Evolutionary conservation across 1,284 basidiomycete genomes (phyloP), one percentile per base, ranked within the genome.

Genomic region (Leucoagaricus sp.): DNA sequence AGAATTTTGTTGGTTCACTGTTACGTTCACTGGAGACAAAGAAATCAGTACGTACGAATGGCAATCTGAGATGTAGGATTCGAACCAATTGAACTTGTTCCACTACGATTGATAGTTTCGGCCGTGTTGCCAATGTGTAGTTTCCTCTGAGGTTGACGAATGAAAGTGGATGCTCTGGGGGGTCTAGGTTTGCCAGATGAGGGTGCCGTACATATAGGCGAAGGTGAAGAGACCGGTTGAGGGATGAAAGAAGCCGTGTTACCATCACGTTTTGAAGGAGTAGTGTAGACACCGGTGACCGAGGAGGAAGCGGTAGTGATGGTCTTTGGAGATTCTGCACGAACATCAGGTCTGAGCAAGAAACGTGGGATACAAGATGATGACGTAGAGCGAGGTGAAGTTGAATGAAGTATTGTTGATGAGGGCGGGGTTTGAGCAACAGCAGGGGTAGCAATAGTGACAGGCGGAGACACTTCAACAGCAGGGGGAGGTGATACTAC

Each of bases 31-130:
- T 76, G 72, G 68, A 68, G 64, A 65, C 49, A 64, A 49, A 61
- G 51, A 54, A 70, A 79, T 82, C 67, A 82, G 82, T 75, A 81
- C 81, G 77, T 81, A 84, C 83, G 75, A 70, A 72, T 74, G 58
- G 67, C 64, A 66, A 72, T 72, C 68, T 73, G 74, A 73, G 78
- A 75, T 65, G 75, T 76, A 76, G 73, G 76, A 60, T 72, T 73
- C 82, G 80, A 84, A 85, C 84, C 83, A 77, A 84, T 80, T 75
- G 71, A 48, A 71, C 60, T 62, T 57, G 61, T 64, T 58, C 71
- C 61, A 41, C 56, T 44, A 57, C 25, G 53, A 64, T 42, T 62
- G 60, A 40, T 28, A 58, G 38, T 57, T 36, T 44, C 49, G 17
- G 19, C 41, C 9, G 17, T 45, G 15, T 57, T 53, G 34, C 64